Conservation (phyloP, 352 stramenopile genomes). For the Globisporangium okanoganense region DNA sequence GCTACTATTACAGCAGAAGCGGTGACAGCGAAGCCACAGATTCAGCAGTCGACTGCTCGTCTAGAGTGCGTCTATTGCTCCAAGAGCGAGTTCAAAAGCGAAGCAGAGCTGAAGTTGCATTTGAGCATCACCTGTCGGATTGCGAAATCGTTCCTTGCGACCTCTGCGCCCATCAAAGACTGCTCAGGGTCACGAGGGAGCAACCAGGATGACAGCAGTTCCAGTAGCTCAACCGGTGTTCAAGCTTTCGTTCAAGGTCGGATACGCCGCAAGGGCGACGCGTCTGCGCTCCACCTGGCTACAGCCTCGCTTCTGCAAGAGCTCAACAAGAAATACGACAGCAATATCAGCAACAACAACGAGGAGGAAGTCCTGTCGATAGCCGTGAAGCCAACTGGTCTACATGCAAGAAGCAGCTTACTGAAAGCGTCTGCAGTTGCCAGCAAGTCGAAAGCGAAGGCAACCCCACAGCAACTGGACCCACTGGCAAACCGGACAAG, state of each 20-base stretch:
- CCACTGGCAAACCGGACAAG: neutral
- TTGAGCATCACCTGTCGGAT: too few relatives aligned
- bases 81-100: constrained; percentile 22
- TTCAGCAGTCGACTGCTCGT: neutral
- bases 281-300: too few relatives aligned
- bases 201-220: too few relatives aligned
- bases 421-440: neutral
- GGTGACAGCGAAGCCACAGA: neutral
- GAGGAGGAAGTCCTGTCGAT: neutral
- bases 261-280: too few relatives aligned
- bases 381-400: too few relatives aligned
- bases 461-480: neutral
- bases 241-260: too few relatives aligned
- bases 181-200: too few relatives aligned
- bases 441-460: neutral
- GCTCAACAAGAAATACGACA: constrained; percentile 2
- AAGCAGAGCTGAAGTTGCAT: too few relatives aligned
- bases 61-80: constrained; percentile 46
- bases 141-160: too few relatives aligned
- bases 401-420: neutral
- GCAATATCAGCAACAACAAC: constrained; percentile 6
- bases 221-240: too few relatives aligned
- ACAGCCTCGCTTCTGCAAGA: too few relatives aligned
- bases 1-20: neutral
- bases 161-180: too few relatives aligned